These are phyloP conservation scores for Trametes cinnabarina DNA, from an alignment of 768 basidiomycete species.

Conservation along the genomic window DNA sequence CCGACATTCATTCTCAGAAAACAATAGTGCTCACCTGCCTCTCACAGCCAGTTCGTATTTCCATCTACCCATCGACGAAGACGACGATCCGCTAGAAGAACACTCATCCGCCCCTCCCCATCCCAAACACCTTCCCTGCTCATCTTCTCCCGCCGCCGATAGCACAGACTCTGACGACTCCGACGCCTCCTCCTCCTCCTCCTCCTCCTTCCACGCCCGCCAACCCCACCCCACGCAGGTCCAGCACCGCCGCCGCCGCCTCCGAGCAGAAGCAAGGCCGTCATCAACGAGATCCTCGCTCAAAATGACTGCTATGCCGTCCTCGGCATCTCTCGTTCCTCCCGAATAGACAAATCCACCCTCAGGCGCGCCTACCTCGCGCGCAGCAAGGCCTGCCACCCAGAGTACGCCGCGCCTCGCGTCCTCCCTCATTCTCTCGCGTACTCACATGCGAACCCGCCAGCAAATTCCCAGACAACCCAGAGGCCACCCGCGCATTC, in stretches of 20 bases:
- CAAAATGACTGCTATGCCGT: conserved; percentile 71
- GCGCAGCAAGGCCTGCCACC: conserved; percentile 76
- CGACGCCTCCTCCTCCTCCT: conserved; percentile 20
- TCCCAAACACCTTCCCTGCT: conserved; percentile 32
- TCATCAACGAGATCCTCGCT: conserved; percentile 54
- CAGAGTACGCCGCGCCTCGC: conserved; percentile 63
- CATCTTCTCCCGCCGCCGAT: conserved; percentile 17
- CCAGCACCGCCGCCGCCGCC: too few relatives aligned
- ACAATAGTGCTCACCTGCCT: not conserved
- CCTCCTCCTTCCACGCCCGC: conserved; percentile 16
- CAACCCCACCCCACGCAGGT: conserved; percentile 4
- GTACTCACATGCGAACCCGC: not conserved
- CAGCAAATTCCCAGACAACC: conserved; percentile 79
- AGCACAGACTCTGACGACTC: conserved; percentile 22
- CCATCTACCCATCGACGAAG: conserved; percentile 60
- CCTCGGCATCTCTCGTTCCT: conserved; percentile 57
- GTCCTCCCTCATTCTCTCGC: not conserved
- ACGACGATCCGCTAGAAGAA: conserved; percentile 47
- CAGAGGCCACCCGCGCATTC: conserved; percentile 79
- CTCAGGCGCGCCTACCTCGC: conserved; percentile 75
- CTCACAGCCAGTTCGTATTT: conserved; percentile 60
- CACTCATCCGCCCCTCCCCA: conserved; percentile 34
- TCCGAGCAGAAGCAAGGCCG: conserved; percentile 25
- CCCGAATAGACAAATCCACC: conserved; percentile 54
- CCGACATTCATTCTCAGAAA: not conserved